Evolutionary conservation across 1,284 basidiomycete genomes (phyloP).

Genomic region (Tetrapyrgos nigripes): DNA sequence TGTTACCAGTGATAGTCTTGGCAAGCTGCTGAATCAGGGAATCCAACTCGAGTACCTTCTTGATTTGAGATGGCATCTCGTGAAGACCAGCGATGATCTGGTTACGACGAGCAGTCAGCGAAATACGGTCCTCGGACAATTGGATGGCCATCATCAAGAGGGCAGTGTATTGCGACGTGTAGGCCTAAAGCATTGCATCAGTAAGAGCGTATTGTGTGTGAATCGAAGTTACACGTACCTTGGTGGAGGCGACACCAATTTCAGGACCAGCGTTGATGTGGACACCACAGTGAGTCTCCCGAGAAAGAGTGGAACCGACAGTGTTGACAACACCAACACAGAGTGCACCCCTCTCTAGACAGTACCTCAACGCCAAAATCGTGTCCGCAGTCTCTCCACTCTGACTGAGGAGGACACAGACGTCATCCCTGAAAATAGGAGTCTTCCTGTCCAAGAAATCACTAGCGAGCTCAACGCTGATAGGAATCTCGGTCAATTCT

Average conservation of each 20-base stretch:
- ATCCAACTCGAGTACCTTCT: conserved; percentile 87
- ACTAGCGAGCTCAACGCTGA: conserved; percentile 96
- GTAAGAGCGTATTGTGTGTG: conserved; percentile 18
- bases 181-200: conserved; percentile 64
- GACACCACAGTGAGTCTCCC: conserved; percentile 99
- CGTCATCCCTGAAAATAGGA: conserved; percentile 99
- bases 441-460: conserved; percentile 99
- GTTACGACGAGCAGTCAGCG: conserved; percentile 88
- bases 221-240: conserved; percentile 56
- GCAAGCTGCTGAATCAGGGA: conserved; percentile 84
- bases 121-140: conserved; percentile 96
- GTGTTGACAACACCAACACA: conserved; percentile 98
- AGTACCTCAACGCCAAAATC: conserved; percentile 96
- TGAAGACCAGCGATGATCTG: conserved; percentile 96
- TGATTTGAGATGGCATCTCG: conserved; percentile 90
- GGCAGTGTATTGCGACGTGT: conserved; percentile 99
- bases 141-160: conserved; percentile 98
- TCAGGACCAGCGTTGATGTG: conserved; percentile 99
- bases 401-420: conserved; percentile 97
- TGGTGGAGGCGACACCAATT: conserved; percentile 99
- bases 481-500: conserved; percentile 98
- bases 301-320: conserved; percentile 97
- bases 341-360: conserved; percentile 94
- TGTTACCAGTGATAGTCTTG: conserved; percentile 80
- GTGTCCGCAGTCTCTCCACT: conserved; percentile 99